Percentiles rank a stretch among this genome's conserved stretches.
phyloP scores from a whole-genome alignment of 202 grass and related monocot species.

The Bolboschoenoplectus hybrid region DNA sequence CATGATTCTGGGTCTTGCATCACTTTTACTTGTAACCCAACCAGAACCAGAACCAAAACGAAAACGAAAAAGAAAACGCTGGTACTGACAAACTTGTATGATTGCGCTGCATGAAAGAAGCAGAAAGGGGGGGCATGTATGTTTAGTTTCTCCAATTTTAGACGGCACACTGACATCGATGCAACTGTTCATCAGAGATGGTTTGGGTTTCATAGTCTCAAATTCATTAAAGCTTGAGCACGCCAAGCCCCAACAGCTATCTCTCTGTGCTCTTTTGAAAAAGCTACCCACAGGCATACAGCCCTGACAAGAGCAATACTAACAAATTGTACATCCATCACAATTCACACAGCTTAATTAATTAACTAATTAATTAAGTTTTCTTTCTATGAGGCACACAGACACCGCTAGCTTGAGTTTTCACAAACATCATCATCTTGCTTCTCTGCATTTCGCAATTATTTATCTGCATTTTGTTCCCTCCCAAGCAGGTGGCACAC shows the following conservation, averaged over 20 bases:
- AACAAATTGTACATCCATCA: background rate
- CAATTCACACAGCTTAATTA: background rate
- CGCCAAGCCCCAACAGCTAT: background rate
- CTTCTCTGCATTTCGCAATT: constrained; percentile 8
- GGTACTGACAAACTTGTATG: background rate
- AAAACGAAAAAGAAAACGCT: background rate
- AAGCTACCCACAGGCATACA: background rate
- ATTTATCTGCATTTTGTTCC: constrained; percentile 29
- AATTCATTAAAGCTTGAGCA: background rate
- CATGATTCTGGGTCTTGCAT: too few relatives aligned
- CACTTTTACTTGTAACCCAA: too few relatives aligned
- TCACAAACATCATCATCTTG: background rate
- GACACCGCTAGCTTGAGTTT: background rate
- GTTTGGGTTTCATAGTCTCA: background rate
- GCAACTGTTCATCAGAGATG: background rate
- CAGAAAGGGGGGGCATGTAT: background rate
- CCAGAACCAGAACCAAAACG: background rate
- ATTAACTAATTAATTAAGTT: background rate
- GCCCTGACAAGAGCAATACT: constrained; percentile 7
- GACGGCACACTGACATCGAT: background rate
- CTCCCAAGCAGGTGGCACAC: background rate
- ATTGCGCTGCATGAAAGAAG: background rate
- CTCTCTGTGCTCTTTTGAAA: constrained; percentile 5
- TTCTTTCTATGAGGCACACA: background rate
- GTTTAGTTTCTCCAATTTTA: background rate